A percentile compares a stretch with the other conserved stretches of the same genome.
Conservation (phyloP, 139 green algal genomes). For the Zygnema cylindricum region DNA sequence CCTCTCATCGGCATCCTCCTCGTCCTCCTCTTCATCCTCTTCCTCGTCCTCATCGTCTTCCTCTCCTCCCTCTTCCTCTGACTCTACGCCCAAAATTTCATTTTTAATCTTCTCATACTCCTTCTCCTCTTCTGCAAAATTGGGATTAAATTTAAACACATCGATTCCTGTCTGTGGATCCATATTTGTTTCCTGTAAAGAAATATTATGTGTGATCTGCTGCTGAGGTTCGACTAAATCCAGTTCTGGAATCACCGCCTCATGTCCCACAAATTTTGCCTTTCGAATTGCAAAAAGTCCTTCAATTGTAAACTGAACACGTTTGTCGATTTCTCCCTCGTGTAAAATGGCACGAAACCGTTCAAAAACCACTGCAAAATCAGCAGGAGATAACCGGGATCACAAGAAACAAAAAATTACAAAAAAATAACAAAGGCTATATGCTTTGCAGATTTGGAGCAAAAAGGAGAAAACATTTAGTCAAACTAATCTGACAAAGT, state of each 20-base stretch:
- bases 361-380: constrained; percentile 82
- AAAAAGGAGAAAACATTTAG: neutral
- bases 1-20: constrained; percentile 64
- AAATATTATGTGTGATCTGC: constrained; percentile 94
- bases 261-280: constrained; percentile 77
- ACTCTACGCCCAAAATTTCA: constrained; percentile 81
- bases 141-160: constrained; percentile 71
- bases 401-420: constrained; percentile 19
- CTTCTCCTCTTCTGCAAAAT: constrained; percentile 79
- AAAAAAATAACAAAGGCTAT: constrained; percentile 18
- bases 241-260: constrained; percentile 77
- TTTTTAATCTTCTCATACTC: constrained; percentile 72
- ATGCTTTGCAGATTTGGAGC: neutral
- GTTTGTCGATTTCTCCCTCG: constrained; percentile 88
- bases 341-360: constrained; percentile 87
- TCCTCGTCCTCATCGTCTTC: constrained; percentile 50
- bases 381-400: constrained; percentile 29
- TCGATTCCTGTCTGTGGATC: constrained; percentile 77
- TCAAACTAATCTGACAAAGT: too few species aligned
- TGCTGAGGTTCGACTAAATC: constrained; percentile 94
- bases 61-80: constrained; percentile 59
- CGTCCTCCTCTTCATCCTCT: constrained; percentile 60
- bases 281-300: constrained; percentile 89
- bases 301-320: constrained; percentile 93
- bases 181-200: constrained; percentile 73